Conservation (phyloP, 1,284 basidiomycete genomes). For the Boletus holoroseus region DNA sequence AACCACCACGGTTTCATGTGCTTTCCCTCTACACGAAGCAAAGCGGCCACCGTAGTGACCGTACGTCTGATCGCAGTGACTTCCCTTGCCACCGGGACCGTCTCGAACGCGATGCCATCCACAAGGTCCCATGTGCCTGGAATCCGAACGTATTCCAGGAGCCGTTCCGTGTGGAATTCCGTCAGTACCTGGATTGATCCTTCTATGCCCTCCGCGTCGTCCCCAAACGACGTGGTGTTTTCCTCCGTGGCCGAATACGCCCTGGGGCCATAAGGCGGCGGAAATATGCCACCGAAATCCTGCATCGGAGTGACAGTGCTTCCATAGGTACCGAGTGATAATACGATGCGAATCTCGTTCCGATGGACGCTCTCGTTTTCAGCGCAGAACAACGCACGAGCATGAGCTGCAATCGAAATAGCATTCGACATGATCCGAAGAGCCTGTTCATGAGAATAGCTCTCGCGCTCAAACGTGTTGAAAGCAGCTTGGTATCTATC, state of each 20-base stretch:
- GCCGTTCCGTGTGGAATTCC: conserved; percentile 63
- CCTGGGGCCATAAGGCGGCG: conserved; percentile 66
- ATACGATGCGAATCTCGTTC: conserved; percentile 44
- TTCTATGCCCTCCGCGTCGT: conserved; percentile 26
- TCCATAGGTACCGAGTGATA: conserved; percentile 74
- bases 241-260: conserved; percentile 30
- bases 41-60: conserved; percentile 10
- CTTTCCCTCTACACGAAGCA: conserved; percentile 9
- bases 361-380: conserved; percentile 14
- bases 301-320: conserved; percentile 62
- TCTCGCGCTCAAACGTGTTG: conserved; percentile 49
- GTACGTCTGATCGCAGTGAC: conserved; percentile 61
- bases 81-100: conserved; percentile 66
- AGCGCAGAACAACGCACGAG: conserved; percentile 36
- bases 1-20: conserved; percentile 76
- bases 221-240: conserved; percentile 44
- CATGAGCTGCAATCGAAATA: conserved; percentile 48
- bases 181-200: conserved; percentile 51
- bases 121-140: conserved; percentile 50
- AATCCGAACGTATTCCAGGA: conserved; percentile 50
- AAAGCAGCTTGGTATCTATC: conserved; percentile 61
- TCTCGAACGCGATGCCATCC: conserved; percentile 74
- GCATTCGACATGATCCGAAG: conserved; percentile 49
- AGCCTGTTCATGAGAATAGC: conserved; percentile 45
- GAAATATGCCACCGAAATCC: conserved; percentile 72